Evolutionary conservation across 352 stramenopile species (phyloP), one percentile per base, ranked within the genome.

Genomic region (Pythium coloratum): DNA sequence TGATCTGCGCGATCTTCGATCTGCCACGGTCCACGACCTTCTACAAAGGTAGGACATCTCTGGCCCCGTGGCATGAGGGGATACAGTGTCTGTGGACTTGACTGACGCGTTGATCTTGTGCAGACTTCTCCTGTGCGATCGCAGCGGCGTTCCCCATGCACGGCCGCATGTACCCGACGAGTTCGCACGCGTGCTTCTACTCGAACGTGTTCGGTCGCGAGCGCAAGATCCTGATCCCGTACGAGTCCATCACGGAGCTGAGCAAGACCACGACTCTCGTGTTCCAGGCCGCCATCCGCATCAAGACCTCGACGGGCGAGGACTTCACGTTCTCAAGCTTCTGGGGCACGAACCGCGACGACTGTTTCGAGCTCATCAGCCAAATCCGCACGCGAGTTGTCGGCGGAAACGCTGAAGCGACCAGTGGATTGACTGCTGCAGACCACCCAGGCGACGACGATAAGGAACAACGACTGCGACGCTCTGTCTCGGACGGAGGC

Each of bases 1-100:
- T 95, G 62, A 92, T 95, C 69, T 91, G 87, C 73, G 90, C 84
- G 80, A 93, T 95, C 71, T 94, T 94, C 66, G 82, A 92, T 64
- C 66, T 95, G 50, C 87, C 85, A 13, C 62, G 76, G 34, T 79
- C 76, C 33, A 95, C 84, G 42, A 76, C 77, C 46, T 94, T 95
- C 67, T 90, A 91, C 69, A 73, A 88, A 89, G 84, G 86, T 93
- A 40, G 0, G 56, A 42, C 8, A 3, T 8, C 2, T 44, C 28
- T 30, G 28, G 28, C 28, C 28, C 28, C 28, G 28, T 30, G 28
- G 28, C 28, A 30, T 30, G 28, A 30, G 28, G 28, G 28, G 28
- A 4, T 30, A 30, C 28, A 30, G 28, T 30, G 28, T 30, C 28
- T 30, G 28, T 30, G 28, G 28, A 30, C 28, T 30, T 30, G 54